Conservation (phyloP, 140 eudicot genomes). For the Eryngium alpinum region DNA sequence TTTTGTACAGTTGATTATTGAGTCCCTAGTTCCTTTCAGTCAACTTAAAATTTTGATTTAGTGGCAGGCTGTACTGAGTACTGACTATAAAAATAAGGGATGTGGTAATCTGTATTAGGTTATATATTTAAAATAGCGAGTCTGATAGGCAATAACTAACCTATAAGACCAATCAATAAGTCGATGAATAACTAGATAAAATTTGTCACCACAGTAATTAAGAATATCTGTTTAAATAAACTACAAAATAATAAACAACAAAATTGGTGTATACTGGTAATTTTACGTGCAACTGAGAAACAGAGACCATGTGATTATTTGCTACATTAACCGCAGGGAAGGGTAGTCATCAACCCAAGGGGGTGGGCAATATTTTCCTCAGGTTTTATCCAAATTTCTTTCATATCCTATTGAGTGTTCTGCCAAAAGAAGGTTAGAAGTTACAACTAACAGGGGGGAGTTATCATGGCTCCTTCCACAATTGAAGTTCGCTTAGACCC, state of each 20-base stretch:
- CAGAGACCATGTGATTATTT: not conserved
- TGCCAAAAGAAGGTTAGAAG: not conserved
- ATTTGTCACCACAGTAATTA: not conserved
- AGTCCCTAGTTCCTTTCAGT: too few species aligned
- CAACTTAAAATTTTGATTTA: too few species aligned
- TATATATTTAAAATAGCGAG: too few species aligned
- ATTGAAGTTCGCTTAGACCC: too few species aligned
- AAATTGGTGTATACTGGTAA: not conserved
- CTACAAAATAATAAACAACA: not conserved
- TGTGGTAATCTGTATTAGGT: too few species aligned
- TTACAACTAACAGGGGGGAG: not conserved
- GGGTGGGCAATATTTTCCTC: not conserved
- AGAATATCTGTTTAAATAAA: too few species aligned
- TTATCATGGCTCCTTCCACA: not conserved
- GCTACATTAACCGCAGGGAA: not conserved
- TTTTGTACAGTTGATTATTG: too few species aligned
- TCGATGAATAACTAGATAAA: not conserved
- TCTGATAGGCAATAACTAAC: not conserved
- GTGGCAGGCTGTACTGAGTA: too few species aligned
- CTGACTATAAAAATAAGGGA: too few species aligned
- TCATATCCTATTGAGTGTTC: not conserved
- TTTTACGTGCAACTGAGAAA: not conserved
- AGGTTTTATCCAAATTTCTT: not conserved
- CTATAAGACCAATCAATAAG: too few species aligned
- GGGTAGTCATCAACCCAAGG: too few species aligned